Conservation (phyloP, 495 filamentous ascomycete genomes). For the Terfezia claveryi region DNA sequence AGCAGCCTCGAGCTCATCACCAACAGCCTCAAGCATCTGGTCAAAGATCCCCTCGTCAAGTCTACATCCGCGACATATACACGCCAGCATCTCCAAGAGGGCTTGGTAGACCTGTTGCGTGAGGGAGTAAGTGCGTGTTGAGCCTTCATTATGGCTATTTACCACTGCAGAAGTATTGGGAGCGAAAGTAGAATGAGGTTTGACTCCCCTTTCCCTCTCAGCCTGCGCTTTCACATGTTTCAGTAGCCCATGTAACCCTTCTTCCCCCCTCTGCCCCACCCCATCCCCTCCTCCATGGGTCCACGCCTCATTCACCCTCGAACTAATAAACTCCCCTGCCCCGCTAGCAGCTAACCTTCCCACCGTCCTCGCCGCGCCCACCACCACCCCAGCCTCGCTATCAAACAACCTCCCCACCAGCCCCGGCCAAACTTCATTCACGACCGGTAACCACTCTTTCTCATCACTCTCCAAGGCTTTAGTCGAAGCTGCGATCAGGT, state of each 20-base stretch:
- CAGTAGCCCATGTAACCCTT: slow-evolving; percentile 22
- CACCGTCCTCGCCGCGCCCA: slow-evolving; percentile 44
- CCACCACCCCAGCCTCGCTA: slow-evolving; percentile 49
- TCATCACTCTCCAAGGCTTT: slow-evolving; percentile 50
- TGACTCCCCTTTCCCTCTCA: slow-evolving; percentile 8
- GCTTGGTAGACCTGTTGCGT: slow-evolving; percentile 37
- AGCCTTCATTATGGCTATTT: slow-evolving; percentile 17
- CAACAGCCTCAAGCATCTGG: slow-evolving; percentile 39
- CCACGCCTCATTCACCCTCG: slow-evolving; percentile 50
- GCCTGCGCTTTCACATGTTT: slow-evolving; percentile 14
- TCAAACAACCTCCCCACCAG: slow-evolving; percentile 50
- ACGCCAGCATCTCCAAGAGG: slow-evolving; percentile 29
- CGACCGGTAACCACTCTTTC: slow-evolving; percentile 61
- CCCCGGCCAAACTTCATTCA: slow-evolving; percentile 76
- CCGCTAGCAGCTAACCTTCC: slow-evolving; percentile 27
- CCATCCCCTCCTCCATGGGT: slow-evolving; percentile 23
- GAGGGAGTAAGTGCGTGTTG: slow-evolving; percentile 31
- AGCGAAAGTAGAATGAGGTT: not conserved
- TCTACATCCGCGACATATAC: slow-evolving; percentile 32
- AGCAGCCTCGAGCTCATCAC: slow-evolving; percentile 22
- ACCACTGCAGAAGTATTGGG: too few relatives aligned
- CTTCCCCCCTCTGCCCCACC: slow-evolving; percentile 13
- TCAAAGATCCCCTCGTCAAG: slow-evolving; percentile 44
- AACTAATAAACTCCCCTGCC: slow-evolving; percentile 63
- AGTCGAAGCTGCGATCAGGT: slow-evolving; percentile 45